Conservation (phyloP, 2,329 filamentous ascomycete species). For the Blastomyces emzantsi region DNA sequence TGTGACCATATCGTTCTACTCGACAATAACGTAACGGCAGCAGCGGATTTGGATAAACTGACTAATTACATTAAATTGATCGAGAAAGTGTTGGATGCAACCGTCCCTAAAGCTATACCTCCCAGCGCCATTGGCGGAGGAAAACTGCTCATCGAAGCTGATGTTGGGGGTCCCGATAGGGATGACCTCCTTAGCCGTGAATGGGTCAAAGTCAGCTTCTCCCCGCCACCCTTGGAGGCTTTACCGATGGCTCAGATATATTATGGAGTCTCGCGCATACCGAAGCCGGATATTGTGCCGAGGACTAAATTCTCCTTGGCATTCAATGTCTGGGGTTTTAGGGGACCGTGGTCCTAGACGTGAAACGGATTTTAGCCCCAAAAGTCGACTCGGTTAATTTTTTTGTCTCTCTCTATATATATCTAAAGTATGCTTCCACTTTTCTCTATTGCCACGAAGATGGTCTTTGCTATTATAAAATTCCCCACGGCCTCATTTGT, state of each 20-base stretch:
- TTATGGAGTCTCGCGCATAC: not conserved
- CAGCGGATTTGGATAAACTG: not conserved
- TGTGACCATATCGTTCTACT: conserved; percentile 9
- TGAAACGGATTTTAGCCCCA: not conserved
- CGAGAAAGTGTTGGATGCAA: not conserved
- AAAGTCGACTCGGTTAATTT: not conserved
- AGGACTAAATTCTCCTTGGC: conserved; percentile 6
- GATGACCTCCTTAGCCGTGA: conserved; percentile 1
- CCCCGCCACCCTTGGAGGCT: conserved; percentile 3
- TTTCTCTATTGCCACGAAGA: not conserved
- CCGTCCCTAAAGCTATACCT: conserved; percentile 7
- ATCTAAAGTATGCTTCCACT: not conserved
- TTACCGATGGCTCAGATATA: conserved; percentile 9
- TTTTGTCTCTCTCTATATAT: not conserved
- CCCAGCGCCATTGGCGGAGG: conserved; percentile 4
- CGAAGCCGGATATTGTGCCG: conserved; percentile 6
- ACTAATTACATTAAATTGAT: conserved; percentile 8
- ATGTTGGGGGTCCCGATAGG: conserved; percentile 8
- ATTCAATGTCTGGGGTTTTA: conserved; percentile 9
- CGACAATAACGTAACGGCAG: conserved; percentile 3
- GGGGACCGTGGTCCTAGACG: not conserved
- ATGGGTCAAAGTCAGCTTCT: conserved; percentile 7
- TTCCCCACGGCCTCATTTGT: not conserved
- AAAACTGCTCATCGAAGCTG: conserved; percentile 8
- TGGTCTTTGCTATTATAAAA: not conserved